These are phyloP conservation scores for Saturnispora galanensis DNA, from an alignment of 805 yeast genomes.

Conservation along the genomic window DNA sequence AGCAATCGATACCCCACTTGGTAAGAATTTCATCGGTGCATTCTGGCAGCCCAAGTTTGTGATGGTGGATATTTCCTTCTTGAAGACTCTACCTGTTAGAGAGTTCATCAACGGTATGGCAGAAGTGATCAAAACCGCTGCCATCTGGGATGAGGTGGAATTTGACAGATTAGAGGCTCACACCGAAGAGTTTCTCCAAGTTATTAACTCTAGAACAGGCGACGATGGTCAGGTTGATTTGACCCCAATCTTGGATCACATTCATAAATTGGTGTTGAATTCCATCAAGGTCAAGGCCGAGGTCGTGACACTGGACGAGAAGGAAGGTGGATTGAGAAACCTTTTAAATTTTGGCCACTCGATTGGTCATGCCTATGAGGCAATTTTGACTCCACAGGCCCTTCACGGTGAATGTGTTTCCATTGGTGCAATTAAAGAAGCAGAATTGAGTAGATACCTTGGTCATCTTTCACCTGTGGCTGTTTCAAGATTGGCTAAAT, in stretches of 20 bases:
- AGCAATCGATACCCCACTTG: constrained; percentile 93
- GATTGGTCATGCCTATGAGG: constrained; percentile 97
- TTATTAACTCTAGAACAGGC: constrained; percentile 40
- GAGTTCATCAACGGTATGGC: constrained; percentile 98
- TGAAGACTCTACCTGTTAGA: constrained; percentile 81
- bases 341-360: constrained; percentile 92
- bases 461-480: constrained; percentile 88
- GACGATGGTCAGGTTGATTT: constrained; percentile 48
- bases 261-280: constrained; percentile 70
- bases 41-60: constrained; percentile 94
- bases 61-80: constrained; percentile 78
- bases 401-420: constrained; percentile 99
- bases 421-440: constrained; percentile 90
- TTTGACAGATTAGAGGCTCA: constrained; percentile 76
- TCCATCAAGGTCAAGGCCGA: constrained; percentile 87
- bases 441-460: constrained; percentile 86
- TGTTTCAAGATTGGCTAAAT: constrained; percentile 79
- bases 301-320: constrained; percentile 88
- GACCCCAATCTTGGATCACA: constrained; percentile 57
- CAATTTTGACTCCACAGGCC: constrained; percentile 92
- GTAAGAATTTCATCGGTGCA: constrained; percentile 93
- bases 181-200: constrained; percentile 56
- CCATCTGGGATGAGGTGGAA: constrained; percentile 90
- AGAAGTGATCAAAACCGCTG: constrained; percentile 95
- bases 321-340: constrained; percentile 90